Evolutionary conservation across 1,284 basidiomycete species (phyloP).

Genomic region (Entoloma clypeatum): DNA sequence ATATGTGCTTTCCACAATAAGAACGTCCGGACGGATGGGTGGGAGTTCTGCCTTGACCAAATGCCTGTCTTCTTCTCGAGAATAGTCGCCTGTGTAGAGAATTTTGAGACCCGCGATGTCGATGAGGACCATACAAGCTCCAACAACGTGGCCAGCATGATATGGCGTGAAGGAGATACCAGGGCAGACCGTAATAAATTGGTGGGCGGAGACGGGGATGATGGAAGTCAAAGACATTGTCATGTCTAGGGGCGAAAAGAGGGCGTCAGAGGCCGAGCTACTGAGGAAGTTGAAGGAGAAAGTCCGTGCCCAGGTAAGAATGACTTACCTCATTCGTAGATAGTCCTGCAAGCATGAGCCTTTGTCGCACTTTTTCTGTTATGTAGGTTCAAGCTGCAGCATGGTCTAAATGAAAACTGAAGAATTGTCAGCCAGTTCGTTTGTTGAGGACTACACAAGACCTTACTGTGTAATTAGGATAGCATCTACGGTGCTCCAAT

Average conservation of each 20-base stretch:
- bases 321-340: slow-evolving; percentile 82
- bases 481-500: slow-evolving; percentile 98
- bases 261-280: slow-evolving; percentile 68
- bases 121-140: slow-evolving; percentile 98
- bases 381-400: slow-evolving; percentile 97
- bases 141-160: slow-evolving; percentile 96
- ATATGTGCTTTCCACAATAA: slow-evolving; percentile 98
- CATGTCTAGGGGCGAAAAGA: slow-evolving; percentile 89
- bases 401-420: slow-evolving; percentile 95
- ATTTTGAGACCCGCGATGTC: slow-evolving; percentile 96
- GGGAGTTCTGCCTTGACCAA: slow-evolving; percentile 96
- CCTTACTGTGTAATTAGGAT: slow-evolving; percentile 92
- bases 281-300: slow-evolving; percentile 32
- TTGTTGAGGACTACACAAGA: background rate
- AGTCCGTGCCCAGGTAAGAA: background rate
- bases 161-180: slow-evolving; percentile 96
- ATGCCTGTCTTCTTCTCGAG: slow-evolving; percentile 96
- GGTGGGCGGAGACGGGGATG: slow-evolving; percentile 93
- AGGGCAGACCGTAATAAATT: slow-evolving; percentile 89
- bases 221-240: slow-evolving; percentile 89
- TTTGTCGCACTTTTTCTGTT: slow-evolving; percentile 93
- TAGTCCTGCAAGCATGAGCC: slow-evolving; percentile 99
- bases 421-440: background rate
- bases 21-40: slow-evolving; percentile 87
- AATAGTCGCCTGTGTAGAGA: slow-evolving; percentile 97